Percentiles rank a stretch among this genome's conserved stretches.
phyloP scores from a whole-genome alignment of 2,329 filamentous ascomycete species.

The Cytospora paraplurivora region DNA sequence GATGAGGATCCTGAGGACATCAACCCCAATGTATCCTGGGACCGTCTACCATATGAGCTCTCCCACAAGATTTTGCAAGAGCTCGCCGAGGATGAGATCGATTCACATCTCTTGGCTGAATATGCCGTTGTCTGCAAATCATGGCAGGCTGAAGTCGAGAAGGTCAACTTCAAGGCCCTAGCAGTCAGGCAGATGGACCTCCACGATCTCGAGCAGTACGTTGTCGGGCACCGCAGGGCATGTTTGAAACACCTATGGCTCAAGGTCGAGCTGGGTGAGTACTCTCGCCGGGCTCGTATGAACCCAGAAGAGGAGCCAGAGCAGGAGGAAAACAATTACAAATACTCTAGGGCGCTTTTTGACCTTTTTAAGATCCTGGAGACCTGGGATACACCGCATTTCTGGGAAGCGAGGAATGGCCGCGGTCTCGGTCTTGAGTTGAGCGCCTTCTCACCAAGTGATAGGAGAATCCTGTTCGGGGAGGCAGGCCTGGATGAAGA shows the following conservation, averaged over 20 bases:
- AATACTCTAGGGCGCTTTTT: constrained; percentile 33
- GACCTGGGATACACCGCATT: constrained; percentile 30
- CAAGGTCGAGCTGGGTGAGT: constrained; percentile 32
- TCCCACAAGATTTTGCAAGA: constrained; percentile 26
- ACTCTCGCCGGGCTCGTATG: constrained; percentile 28
- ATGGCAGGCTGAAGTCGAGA: constrained; percentile 35
- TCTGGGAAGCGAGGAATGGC: constrained; percentile 17
- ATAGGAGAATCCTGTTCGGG: constrained; percentile 31
- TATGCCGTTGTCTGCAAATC: constrained; percentile 35
- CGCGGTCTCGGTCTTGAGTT: constrained; percentile 34
- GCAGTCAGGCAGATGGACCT: constrained; percentile 30
- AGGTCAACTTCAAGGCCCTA: constrained; percentile 33
- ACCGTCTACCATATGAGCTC: constrained; percentile 27
- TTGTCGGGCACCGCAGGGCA: constrained; percentile 31
- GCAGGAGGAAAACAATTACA: constrained; percentile 34
- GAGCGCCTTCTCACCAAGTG: constrained; percentile 32
- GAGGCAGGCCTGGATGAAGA: constrained; percentile 32
- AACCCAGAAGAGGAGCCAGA: constrained; percentile 33
- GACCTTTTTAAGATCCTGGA: constrained; percentile 33
- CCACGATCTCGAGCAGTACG: constrained; percentile 30
- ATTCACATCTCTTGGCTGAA: constrained; percentile 26
- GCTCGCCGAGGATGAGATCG: constrained; percentile 22
- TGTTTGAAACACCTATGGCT: constrained; percentile 32
- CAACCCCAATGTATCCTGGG: constrained; percentile 19
- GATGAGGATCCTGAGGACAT: constrained; percentile 5